Evolutionary conservation across 257 asterid species (phyloP), one percentile per base, ranked within the genome.

Genomic region (Oldenlandia corymbosa): DNA sequence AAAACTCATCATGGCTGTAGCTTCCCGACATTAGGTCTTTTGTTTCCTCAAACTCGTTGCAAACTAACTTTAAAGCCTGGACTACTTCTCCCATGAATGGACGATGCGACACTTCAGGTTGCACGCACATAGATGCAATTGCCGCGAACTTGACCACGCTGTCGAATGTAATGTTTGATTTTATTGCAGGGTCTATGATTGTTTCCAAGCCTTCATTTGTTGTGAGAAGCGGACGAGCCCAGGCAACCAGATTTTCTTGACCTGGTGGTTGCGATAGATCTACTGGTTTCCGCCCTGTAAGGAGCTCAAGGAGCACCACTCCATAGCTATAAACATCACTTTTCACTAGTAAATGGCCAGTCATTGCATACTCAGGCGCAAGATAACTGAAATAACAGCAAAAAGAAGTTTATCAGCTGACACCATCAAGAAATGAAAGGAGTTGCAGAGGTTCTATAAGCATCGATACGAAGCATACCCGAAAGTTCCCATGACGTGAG

Each of bases 1-100:
- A 79, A 55, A 83, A 39, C 16, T 84, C 87, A 20, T 81, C 88
- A 5, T 59, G 86, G 83, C 98, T 88, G 68, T 79, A 80, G 48
- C 81, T 84, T 75, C 87, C 81, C 1, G 94, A 81, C 60, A 79
- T 50, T 0, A 74, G 65, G 49, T 72, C 95, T 54, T 66, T 73
- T 7, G 80, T 78, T 45, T 89, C 96, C 0, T 89, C 94, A 36
- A 83, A 74, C 74, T 89, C 97, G 65, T 87, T 76, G 80, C 89
- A 92, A 12, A 89, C 93, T 27, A 92, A 88, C 81, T 85, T 89
- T 80, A 92, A 60, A 30, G 97, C 99, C 71, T 92, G 97, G 50
- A 89, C 95, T 3, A 92, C 99, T 74, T 92, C 99, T 1, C 99
- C 99, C 99, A 92, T 92, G 78, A 92, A 92, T 6, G 99, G 99